Evolutionary conservation across 306 rosid genomes (phyloP).

Genomic region (Cicer yamashitae): DNA sequence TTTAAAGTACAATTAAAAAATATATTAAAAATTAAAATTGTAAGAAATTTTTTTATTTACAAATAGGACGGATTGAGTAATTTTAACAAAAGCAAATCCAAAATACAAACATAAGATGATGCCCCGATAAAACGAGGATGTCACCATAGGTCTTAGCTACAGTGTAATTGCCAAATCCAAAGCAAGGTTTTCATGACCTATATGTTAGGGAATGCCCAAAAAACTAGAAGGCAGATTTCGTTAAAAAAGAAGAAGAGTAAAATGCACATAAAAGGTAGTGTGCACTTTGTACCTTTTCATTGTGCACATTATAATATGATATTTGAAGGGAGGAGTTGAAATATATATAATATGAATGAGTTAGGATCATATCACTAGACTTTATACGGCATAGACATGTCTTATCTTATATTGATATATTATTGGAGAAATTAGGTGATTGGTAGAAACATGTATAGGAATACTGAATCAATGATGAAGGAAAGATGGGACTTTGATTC

Average conservation of each 20-base stretch:
- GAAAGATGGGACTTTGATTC: constrained; percentile 66
- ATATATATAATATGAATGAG: neutral
- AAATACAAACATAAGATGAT: neutral
- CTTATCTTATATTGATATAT: constrained; percentile 26
- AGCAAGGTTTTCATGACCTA: neutral
- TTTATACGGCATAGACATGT: constrained; percentile 41
- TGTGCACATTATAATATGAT: constrained; percentile 7
- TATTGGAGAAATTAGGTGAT: constrained; percentile 51
- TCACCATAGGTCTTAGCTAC: constrained; percentile 6
- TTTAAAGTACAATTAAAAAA: too few relatives aligned
- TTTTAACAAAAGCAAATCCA: neutral
- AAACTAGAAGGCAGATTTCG: neutral
- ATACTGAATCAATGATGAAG: constrained; percentile 69
- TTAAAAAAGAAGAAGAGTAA: neutral
- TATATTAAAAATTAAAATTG: too few relatives aligned
- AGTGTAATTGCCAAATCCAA: constrained; percentile 4
- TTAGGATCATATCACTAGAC: neutral
- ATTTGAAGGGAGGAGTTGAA: constrained; percentile 34
- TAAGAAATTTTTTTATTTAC: too few relatives aligned
- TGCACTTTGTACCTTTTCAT: neutral
- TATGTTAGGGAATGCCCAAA: constrained; percentile 11
- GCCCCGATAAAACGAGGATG: constrained; percentile 12
- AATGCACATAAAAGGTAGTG: constrained; percentile 9
- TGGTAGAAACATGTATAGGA: constrained; percentile 61
- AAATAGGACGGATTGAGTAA: too few relatives aligned